Base-by-base conservation (phyloP, 2,329 filamentous ascomycete genomes). In the Aspergillus unguis region DNA sequence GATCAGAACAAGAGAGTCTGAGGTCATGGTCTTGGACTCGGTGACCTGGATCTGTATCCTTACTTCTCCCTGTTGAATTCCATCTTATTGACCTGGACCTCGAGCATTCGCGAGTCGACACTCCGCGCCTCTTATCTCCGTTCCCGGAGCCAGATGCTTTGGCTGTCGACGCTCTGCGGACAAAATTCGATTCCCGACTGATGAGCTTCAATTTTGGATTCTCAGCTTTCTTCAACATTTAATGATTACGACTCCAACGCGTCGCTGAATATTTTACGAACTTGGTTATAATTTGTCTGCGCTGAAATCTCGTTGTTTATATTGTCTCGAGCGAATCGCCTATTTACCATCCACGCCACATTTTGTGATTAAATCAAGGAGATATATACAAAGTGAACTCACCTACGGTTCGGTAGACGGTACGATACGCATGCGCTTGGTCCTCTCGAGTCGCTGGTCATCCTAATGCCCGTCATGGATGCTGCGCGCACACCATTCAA, bases 11-110 rank as follows among this genome's bases (percentile, higher is more conserved):
- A 17, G 17, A 17, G 17, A 17, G 17, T 17, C 43, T 27, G 25
- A 44, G 53, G 53, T 60, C 58, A 58, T 56, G 53, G 56, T 48
- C 33, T 56, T 47, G 44, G 52, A 32, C 50, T 38, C 11, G 17
- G 17, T 17, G 17, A 17, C 17, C 48, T 47, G 36, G 48, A 26
- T 48, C 47, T 43, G 5, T 52, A 53, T 58, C 57, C 57, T 43
- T 59, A 32, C 48, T 49, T 51, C 35, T 54, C 52, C 55, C 52
- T 53, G 17, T 26, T 57, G 38, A 58, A 17, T 17, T 17, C 17
- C 17, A 17, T 17, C 17, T 17, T 17, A 17, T 17, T 17, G 17
- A 17, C 17, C 17, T 17, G 17, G 17, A 17, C 17, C 17, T 17
- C 17, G 17, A 17, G 17, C 17, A 17, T 17, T 17, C 17, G 17